These are phyloP conservation scores for Microbotryum scabiosae DNA, from an alignment of 1,284 basidiomycete genomes.

Conservation along the genomic window DNA sequence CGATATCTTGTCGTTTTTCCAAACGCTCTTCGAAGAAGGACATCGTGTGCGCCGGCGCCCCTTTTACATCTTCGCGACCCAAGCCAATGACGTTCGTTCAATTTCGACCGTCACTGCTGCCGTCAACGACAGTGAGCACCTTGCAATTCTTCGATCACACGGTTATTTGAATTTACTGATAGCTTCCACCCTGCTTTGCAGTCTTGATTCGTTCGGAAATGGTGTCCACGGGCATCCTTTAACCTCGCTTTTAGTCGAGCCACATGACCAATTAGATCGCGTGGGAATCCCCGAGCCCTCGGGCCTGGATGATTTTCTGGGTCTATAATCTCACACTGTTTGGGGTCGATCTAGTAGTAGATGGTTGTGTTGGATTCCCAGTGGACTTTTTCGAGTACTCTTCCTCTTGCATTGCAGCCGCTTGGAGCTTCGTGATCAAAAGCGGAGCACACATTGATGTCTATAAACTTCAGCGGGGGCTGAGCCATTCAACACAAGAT, in stretches of 20 bases:
- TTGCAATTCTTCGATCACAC: neutral
- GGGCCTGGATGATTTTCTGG: too few species aligned
- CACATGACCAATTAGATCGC: too few species aligned
- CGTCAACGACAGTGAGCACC: slow-evolving; percentile 4
- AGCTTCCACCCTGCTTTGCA: neutral
- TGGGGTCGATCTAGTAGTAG: too few species aligned
- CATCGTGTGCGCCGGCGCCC: neutral
- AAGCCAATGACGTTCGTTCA: slow-evolving; percentile 1
- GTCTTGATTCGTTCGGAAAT: slow-evolving; percentile 7
- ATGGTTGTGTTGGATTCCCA: too few species aligned
- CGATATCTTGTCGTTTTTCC: neutral
- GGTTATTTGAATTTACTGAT: neutral
- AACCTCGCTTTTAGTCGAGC: neutral
- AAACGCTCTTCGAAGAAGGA: neutral
- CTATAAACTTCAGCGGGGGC: too few species aligned
- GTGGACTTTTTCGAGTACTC: too few species aligned
- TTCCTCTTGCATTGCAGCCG: too few species aligned
- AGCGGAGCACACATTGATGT: too few species aligned
- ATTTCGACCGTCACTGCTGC: slow-evolving; percentile 1
- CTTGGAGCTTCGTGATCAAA: too few species aligned
- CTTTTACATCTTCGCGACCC: slow-evolving; percentile 6
- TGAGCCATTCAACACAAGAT: too few species aligned
- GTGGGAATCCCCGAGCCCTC: too few species aligned
- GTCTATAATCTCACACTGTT: too few species aligned
- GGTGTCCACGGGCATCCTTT: slow-evolving; percentile 2